Evolutionary conservation across 140 eudicot species (phyloP).

Genomic region (Anethum foeniculum): DNA sequence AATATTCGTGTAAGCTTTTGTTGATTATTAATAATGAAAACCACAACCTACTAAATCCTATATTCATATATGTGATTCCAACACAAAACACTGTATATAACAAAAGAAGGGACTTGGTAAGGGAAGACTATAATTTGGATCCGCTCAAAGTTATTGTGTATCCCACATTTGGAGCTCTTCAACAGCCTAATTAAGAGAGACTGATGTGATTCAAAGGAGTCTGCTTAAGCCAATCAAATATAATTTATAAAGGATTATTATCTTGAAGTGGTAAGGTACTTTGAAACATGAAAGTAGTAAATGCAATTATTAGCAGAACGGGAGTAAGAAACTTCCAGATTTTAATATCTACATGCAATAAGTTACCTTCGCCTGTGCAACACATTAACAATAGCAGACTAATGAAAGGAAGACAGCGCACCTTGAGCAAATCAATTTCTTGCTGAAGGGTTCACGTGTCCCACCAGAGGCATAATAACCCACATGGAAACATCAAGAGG

Average conservation of each 20-base stretch:
- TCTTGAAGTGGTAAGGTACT: neutral
- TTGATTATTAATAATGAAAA: neutral
- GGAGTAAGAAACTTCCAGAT: neutral
- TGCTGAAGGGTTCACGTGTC: constrained; percentile 45
- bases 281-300: neutral
- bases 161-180: neutral
- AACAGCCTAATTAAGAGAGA: neutral
- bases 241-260: too few relatives aligned
- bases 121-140: neutral
- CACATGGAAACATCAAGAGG: constrained; percentile 28
- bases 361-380: neutral
- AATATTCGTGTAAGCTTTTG: neutral
- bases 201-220: neutral
- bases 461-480: constrained; percentile 18
- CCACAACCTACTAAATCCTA: neutral
- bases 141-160: neutral
- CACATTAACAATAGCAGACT: neutral
- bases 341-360: neutral
- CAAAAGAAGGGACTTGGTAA: neutral
- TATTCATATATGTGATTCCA: neutral
- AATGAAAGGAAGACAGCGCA: constrained; percentile 20
- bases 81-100: neutral
- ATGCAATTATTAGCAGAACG: neutral
- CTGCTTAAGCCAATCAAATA: neutral
- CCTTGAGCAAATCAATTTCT: constrained; percentile 97